phyloP scores from a whole-genome alignment of 805 yeast genomes.

The Metschnikowia vanudenii region DNA sequence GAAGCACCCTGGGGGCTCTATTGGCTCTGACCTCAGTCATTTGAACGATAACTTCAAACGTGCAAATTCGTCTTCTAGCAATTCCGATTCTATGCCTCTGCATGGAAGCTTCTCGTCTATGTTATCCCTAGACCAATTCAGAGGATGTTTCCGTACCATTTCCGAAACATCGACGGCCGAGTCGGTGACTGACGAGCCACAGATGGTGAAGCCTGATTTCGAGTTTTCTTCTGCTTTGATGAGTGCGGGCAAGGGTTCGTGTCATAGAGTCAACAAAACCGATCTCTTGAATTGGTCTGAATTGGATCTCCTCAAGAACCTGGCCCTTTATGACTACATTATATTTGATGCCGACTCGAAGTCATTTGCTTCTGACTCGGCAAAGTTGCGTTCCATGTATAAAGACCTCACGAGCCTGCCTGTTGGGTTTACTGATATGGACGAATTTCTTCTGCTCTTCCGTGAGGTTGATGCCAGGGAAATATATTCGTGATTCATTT shows the following conservation, averaged over 20 bases:
- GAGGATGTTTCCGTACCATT: constrained; percentile 7
- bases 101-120: constrained; percentile 19
- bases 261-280: constrained; percentile 1
- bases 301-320: constrained; percentile 12
- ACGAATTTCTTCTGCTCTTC: constrained; percentile 6
- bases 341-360: constrained; percentile 6
- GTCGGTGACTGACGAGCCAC: constrained; percentile 16
- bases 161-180: constrained; percentile 6
- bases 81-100: constrained; percentile 7
- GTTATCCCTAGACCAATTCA: constrained; percentile 19
- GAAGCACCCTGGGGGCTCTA: constrained; percentile 90
- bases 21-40: constrained; percentile 54
- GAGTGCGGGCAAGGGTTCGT: constrained; percentile 2
- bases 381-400: constrained; percentile 11
- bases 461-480: constrained; percentile 1
- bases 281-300: constrained; percentile 17
- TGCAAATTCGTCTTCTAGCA: constrained; percentile 5
- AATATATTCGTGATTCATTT: neutral
- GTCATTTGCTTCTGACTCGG: constrained; percentile 11
- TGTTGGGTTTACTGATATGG: constrained; percentile 8
- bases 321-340: constrained; percentile 15
- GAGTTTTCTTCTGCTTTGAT: constrained; percentile 6
- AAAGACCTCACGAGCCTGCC: constrained; percentile 8
- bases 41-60: constrained; percentile 28
- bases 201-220: constrained; percentile 3